phyloP scores from a whole-genome alignment of 2,329 filamentous ascomycete genomes.

The Chrysoporthe cubensis region DNA sequence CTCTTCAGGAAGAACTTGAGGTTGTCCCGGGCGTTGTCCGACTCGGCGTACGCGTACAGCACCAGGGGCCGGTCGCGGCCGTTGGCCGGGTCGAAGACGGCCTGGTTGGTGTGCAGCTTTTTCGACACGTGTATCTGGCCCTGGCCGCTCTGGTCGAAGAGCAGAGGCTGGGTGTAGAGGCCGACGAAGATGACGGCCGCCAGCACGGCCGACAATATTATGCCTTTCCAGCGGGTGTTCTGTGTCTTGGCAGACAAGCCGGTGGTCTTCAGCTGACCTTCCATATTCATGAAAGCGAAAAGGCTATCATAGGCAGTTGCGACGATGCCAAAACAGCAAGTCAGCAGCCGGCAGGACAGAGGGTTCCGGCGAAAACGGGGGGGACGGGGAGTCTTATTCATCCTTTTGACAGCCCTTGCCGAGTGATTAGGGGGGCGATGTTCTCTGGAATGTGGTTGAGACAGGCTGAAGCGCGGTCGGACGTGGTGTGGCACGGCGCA shows the following conservation, averaged over 20 bases:
- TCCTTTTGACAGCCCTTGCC: background rate
- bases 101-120: constrained; percentile 13
- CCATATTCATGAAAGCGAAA: constrained; percentile 1
- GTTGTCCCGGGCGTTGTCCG: constrained; percentile 35
- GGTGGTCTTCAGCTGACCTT: constrained; percentile 5
- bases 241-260: background rate
- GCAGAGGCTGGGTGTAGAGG: constrained; percentile 6
- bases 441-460: background rate
- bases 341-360: background rate
- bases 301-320: background rate
- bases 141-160: background rate
- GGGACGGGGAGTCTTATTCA: background rate
- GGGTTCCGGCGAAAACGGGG: background rate
- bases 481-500: background rate
- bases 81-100: background rate
- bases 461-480: background rate
- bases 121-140: background rate
- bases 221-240: background rate
- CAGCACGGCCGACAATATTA: constrained; percentile 8
- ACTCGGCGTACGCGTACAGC: constrained; percentile 40
- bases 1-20: constrained; percentile 39
- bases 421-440: background rate
- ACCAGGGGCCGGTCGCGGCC: constrained; percentile 32
- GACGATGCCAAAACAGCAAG: background rate
- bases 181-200: background rate